Conservation (phyloP, 176 grass and related monocot species). For the Cenchrus americanus region DNA sequence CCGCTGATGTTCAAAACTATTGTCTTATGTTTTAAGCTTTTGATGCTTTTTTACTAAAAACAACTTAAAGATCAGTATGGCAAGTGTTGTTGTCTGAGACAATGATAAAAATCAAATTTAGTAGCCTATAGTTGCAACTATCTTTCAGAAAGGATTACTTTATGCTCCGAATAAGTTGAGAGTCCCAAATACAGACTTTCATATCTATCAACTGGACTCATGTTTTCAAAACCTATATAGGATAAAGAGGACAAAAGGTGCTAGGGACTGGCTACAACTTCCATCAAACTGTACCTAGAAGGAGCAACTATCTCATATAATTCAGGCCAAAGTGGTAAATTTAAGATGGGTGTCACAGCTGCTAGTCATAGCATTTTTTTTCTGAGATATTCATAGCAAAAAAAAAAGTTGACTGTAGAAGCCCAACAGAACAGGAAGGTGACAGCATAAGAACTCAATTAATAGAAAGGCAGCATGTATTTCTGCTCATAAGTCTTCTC, state of each 20-base stretch:
- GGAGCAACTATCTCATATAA: neutral
- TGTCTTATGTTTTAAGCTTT: slow-evolving; percentile 33
- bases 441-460: slow-evolving; percentile 2
- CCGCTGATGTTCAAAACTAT: slow-evolving; percentile 12
- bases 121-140: slow-evolving; percentile 27
- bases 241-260: slow-evolving; percentile 29
- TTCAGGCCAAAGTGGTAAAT: neutral
- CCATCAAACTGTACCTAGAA: neutral
- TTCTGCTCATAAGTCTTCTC: slow-evolving; percentile 1
- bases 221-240: slow-evolving; percentile 30
- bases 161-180: slow-evolving; percentile 16
- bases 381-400: neutral
- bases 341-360: neutral
- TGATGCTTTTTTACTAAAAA: slow-evolving; percentile 31
- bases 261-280: neutral
- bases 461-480: neutral
- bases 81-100: neutral
- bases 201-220: neutral
- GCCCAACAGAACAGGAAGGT: neutral
- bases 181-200: neutral
- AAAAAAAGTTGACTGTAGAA: neutral
- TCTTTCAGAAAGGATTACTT: slow-evolving; percentile 21
- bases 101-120: slow-evolving; percentile 30
- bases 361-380: neutral
- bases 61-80: slow-evolving; percentile 18